Base-by-base conservation (phyloP, 176 grass and related monocot genomes). In the Pharus latifolius region DNA sequence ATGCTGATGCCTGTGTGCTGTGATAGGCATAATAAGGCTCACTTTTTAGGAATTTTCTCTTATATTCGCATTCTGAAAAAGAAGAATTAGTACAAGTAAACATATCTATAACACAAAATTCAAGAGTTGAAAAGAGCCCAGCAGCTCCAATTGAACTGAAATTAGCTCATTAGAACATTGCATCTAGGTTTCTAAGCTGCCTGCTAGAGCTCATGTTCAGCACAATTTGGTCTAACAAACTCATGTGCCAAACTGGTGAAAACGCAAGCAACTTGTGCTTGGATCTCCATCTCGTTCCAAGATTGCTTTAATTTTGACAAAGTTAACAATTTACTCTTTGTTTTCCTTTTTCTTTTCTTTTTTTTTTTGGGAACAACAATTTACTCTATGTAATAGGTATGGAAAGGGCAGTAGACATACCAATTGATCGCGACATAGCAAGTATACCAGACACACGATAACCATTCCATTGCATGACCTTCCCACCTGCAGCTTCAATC, bases 361-460 rank as follows among this genome's bases (percentile, higher is more conserved):
- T n/a, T n/a, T n/a, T n/a, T n/a, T n/a, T n/a, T n/a, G n/a, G n/a
- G n/a, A 60, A 62, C 49, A 77, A 59, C 49, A 75, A 48, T 27
- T 45, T 55, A 17, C 6, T 29, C n/a, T 51, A 62, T 7, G 8
- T 52, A 64, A 46, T 29, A 40, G 56, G 32, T 15, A 14, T 56
- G 38, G 17, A 59, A 45, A 24, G 31, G 15, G n/a, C 65, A 45
- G 53, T 38, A n/a, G 52, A 54, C 82, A 48, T 76, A 94, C 90
- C 87, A 1, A 90, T 96, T 43, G 91, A 84, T 16, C 87, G 77
- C 67, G 91, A 91, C 91, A 91, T 87, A 58, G 91, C 87, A 57
- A 91, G 91, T 75, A 88, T 69, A 59, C 84, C 91, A 35, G 69
- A 74, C 35, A 96, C 87, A 18, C 91, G 87, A 66, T 79, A 67